These are phyloP conservation scores for Mycena citricolor DNA, from an alignment of 1,284 basidiomycete species.

Conservation along the genomic window DNA sequence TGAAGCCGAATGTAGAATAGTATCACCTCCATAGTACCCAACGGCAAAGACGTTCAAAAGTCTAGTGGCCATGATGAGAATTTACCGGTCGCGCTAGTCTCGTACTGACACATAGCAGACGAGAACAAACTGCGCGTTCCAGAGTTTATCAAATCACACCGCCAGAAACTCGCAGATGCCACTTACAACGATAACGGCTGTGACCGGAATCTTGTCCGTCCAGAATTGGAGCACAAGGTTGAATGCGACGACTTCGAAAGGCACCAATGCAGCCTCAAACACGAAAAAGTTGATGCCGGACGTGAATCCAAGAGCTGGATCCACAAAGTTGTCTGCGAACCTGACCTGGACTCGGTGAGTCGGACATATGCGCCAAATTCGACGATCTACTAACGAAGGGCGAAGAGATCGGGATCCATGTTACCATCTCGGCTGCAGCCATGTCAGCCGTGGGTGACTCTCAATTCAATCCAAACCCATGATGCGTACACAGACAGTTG, in stretches of 20 bases:
- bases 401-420: slow-evolving; percentile 50
- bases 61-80: slow-evolving; percentile 29
- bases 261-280: slow-evolving; percentile 44
- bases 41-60: slow-evolving; percentile 46
- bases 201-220: slow-evolving; percentile 48
- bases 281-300: slow-evolving; percentile 48
- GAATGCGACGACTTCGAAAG: slow-evolving; percentile 48
- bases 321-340: slow-evolving; percentile 49
- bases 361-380: no score
- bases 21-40: slow-evolving; percentile 48
- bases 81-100: no score
- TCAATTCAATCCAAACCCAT: background rate
- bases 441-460: background rate
- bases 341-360: slow-evolving; percentile 32
- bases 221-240: slow-evolving; percentile 47
- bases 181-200: slow-evolving; percentile 38
- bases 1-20: background rate
- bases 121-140: slow-evolving; percentile 31
- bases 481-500: slow-evolving; percentile 42
- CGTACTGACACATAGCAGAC: slow-evolving; percentile 38
- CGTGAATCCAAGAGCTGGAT: slow-evolving; percentile 46
- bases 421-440: slow-evolving; percentile 49
- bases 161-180: slow-evolving; percentile 3
- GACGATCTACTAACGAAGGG: slow-evolving; percentile 41
- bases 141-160: background rate